Base-by-base conservation (phyloP, 2,329 filamentous ascomycete genomes). In the Aspergillus tanneri region DNA sequence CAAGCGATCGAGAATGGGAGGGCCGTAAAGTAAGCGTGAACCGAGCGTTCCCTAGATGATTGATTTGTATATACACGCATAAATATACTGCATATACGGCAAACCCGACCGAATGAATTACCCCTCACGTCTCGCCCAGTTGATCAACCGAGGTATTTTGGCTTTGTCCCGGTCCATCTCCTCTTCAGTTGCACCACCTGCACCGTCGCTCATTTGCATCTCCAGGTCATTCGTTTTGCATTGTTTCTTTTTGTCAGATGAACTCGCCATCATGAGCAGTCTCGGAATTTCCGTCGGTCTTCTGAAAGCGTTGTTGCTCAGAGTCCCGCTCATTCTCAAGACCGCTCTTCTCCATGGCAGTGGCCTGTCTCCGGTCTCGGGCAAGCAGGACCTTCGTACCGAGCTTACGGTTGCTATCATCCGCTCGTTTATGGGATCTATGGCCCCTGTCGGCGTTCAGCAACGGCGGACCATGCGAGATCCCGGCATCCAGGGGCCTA, bases 331-430 rank as follows among this genome's bases (percentile, higher is more conserved):
- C 35, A 56, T 76, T 35, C 46, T 76, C 18, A 73, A 69, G 52
- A 75, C 72, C 1, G 50, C 68, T 16, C 24, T 76, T 27, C 59
- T 71, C 16, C 72, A 75, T 62, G 57, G 62, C 2, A 74, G 96
- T 6, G 80, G 78, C 22, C 70, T 87, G 32, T 90, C 90, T 0
- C 77, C 85, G 25, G 84, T 83, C 6, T 82, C 86, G 4, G 81
- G 83, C 38, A 89, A 93, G 73, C 85, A 92, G 72, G 87, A 95
- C 65, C 72, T 96, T 3, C 80, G 80, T 43, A 92, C 86, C 11
- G 86, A 87, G 47, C 63, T 96, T 46, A 84, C 79, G 1, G 77
- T 96, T 47, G 79, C 82, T 21, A 72, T 93, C 12, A 67, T 96
- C n/a, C 85, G 88, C 16, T 80, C 80, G 0, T 74, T 90, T 46